These are phyloP conservation scores for Pseudocercospora pini-densiflorae DNA, from an alignment of 2,329 filamentous ascomycete species.

Conservation along the genomic window DNA sequence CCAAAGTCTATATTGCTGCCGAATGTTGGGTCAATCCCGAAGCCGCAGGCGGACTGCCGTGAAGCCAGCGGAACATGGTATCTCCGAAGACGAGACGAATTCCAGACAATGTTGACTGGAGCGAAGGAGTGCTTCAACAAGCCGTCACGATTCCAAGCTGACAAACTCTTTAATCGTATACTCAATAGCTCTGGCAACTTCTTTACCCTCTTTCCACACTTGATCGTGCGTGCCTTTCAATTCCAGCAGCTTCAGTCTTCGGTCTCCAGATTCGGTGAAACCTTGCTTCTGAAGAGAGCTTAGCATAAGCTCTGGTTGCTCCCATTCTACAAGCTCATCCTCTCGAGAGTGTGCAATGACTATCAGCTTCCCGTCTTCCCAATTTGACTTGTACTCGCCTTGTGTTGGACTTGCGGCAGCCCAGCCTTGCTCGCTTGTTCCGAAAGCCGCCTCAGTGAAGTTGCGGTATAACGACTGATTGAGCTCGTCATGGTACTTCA, in stretches of 20 bases:
- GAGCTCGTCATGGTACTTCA: conserved; percentile 45
- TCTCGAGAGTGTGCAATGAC: conserved; percentile 52
- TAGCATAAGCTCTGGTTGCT: conserved; percentile 64
- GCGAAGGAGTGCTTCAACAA: background rate
- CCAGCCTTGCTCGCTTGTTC: conserved; percentile 57
- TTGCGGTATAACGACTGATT: conserved; percentile 59
- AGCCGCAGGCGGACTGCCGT: background rate
- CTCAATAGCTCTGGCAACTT: conserved; percentile 54
- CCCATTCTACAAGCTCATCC: conserved; percentile 57
- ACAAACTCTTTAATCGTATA: conserved; percentile 31
- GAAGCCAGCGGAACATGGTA: background rate
- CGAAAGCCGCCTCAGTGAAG: conserved; percentile 67
- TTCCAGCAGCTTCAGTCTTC: conserved; percentile 49
- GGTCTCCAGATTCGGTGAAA: conserved; percentile 39
- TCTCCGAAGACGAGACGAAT: background rate
- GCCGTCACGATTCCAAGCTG: conserved; percentile 8
- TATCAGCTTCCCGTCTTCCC: conserved; percentile 45
- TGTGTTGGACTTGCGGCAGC: conserved; percentile 59
- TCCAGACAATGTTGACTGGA: background rate
- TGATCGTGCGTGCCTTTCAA: conserved; percentile 66
- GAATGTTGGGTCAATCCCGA: background rate
- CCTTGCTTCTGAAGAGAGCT: conserved; percentile 51
- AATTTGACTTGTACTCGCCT: conserved; percentile 49
- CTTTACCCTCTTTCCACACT: conserved; percentile 64
- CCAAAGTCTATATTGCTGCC: background rate